phyloP scores from a whole-genome alignment of 179 eudicot species.

The Beta lomatogona region DNA sequence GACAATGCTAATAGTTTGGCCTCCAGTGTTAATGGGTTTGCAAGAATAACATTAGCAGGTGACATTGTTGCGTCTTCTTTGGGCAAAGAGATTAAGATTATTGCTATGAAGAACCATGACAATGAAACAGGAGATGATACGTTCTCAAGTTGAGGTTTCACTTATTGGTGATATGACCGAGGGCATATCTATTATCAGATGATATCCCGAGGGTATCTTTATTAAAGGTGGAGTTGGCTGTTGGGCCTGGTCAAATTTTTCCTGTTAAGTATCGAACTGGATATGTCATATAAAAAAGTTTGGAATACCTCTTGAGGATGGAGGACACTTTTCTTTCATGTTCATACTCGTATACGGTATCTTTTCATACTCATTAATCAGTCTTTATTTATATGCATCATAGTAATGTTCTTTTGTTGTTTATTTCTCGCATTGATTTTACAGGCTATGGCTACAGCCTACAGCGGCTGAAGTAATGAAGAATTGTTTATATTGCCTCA shows the following conservation, averaged over 20 bases:
- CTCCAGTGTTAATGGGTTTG: not conserved
- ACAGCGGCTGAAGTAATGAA: constrained; percentile 46
- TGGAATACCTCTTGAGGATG: too few species aligned
- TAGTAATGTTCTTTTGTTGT: not conserved
- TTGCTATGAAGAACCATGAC: not conserved
- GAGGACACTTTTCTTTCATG: too few species aligned
- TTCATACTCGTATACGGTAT: too few species aligned
- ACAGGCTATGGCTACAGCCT: constrained; percentile 30
- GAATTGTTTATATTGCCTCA: constrained; percentile 63
- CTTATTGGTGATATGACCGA: not conserved
- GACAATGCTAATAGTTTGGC: not conserved
- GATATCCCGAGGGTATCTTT: too few species aligned
- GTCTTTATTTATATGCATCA: not conserved
- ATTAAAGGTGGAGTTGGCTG: too few species aligned
- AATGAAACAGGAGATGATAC: not conserved
- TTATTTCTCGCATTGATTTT: not conserved
- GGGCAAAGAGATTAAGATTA: not conserved
- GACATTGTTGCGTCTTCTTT: not conserved
- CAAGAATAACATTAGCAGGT: not conserved
- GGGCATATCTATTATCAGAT: not conserved
- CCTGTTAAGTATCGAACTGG: too few species aligned
- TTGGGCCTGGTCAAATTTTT: too few species aligned
- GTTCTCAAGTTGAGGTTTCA: not conserved
- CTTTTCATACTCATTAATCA: not conserved
- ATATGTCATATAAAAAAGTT: too few species aligned